Base-by-base conservation (phyloP, 768 basidiomycete species). In the Hygrocybe coccinea region DNA sequence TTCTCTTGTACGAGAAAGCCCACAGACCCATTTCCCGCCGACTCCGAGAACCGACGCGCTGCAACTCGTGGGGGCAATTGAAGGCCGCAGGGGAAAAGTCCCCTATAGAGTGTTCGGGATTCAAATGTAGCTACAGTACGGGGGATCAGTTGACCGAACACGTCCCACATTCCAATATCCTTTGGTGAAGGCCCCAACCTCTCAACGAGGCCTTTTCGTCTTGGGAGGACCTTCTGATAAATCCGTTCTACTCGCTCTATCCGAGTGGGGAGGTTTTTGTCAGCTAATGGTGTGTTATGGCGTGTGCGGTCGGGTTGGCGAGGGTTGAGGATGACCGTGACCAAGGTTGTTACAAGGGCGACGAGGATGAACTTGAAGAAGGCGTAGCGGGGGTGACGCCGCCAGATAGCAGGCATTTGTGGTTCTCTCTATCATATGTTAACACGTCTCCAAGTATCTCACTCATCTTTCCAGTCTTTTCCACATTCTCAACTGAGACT, bases 1-100 rank as follows among this genome's bases (percentile, higher is more conserved):
- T 85, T 84, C 50, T 77, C 69, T 51, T 71, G 70, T 5, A 86
- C 79, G 74, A 21, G 79, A 80, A 22, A 86, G 62, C 2, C 86
- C 86, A 61, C 86, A 86, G 14, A 83, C 74, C 81, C 83, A 87
- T 68, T 86, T 87, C 12, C 86, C 85, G 12, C 85, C 85, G 63
- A 86, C 85, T 15, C 84, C 83, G 8, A 86, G 68, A 72, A 38
- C 80, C 79, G 10, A 78, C 62, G 11, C 80, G 77, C 56, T 76
- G 71, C 8, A 77, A 61, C 58, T 79, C 75, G 58, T 78, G 77
- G 8, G 80, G 78, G 63, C 79, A 82, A 61, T 76, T 76, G 66
- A 74, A 81, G 5, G 79, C 71, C 1, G 79, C 72, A 22, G 77
- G 76, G 65, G 79, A 80, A 60, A 77, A 80, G 62, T 80, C 77